Conservation (phyloP, 495 filamentous ascomycete genomes). For the Hypoxylon intermedium region DNA sequence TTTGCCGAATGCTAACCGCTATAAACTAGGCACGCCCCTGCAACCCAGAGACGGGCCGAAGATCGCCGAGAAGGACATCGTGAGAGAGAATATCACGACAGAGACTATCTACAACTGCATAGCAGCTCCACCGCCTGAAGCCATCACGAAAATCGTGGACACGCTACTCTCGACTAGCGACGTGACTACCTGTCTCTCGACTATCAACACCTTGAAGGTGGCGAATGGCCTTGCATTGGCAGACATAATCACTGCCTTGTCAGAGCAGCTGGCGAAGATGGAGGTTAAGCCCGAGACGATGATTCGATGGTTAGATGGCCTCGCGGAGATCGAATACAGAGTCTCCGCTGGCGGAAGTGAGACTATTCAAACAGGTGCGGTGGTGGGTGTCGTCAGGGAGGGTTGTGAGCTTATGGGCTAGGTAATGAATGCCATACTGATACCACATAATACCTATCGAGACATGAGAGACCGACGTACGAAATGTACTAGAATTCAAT, state of each 20-base stretch:
- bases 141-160: slow-evolving; percentile 82
- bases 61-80: slow-evolving; percentile 61
- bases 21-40: slow-evolving; percentile 75
- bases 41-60: slow-evolving; percentile 69
- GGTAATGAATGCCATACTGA: slow-evolving; percentile 20
- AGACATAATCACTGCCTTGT: slow-evolving; percentile 85
- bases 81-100: slow-evolving; percentile 86
- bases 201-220: slow-evolving; percentile 83
- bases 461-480: too few relatives aligned
- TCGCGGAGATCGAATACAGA: slow-evolving; percentile 92
- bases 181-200: slow-evolving; percentile 83
- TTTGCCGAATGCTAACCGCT: slow-evolving; percentile 29
- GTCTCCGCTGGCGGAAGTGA: slow-evolving; percentile 91
- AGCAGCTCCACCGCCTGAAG: slow-evolving; percentile 88
- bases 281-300: slow-evolving; percentile 88
- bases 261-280: slow-evolving; percentile 79
- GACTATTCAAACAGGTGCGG: slow-evolving; percentile 84
- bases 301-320: slow-evolving; percentile 87
- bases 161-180: slow-evolving; percentile 84
- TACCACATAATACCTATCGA: background rate
- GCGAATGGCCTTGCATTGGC: slow-evolving; percentile 90
- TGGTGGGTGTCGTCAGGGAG: slow-evolving; percentile 87
- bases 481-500: too few relatives aligned
- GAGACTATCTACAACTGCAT: slow-evolving; percentile 97
- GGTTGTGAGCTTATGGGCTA: slow-evolving; percentile 76